Evolutionary conservation across 805 yeast species (phyloP), one percentile per base, ranked within the genome.

Genomic region (Saturnispora quitensis): DNA sequence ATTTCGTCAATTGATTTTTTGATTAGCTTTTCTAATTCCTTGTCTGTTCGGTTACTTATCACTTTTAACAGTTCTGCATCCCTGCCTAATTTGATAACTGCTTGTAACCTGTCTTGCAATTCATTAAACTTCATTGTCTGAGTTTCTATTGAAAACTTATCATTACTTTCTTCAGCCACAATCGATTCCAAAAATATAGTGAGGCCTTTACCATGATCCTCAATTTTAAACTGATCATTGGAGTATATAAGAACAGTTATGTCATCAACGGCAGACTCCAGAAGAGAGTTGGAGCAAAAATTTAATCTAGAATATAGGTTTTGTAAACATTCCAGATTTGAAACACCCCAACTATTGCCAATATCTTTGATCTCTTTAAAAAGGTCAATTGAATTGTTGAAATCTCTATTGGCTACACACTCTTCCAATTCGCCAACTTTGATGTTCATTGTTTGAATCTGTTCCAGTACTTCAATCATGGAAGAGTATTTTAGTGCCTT

Each of bases 221-320:
- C 24, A 18, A 47, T 42, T 42, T 44, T 5, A 18, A 22, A 31
- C 50, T 38, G 42, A 25, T 52, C 42, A 56, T 62, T 64, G 31
- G 59, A 50, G 46, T 66, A 66, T 18, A 65, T 52, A n/a, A 86
- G 83, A 45, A 74, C 76, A 53, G 80, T 82, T 42, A 89, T 68
- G 60, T 89, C 96, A 55, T 86, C 95, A n/a, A 86, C 70, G 18
- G 90, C 70, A 55, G 79, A 78, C 45, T 83, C 89, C 60, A 84
- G 83, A 28, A 90, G 68, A 42, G 76, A 74, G 52, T 78, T 79
- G 15, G 77, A 74, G 56, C 82, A 89, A 3, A 70, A 61, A 47
- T 78, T 77, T 17, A 84, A 68, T 55, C 77, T 78, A 43, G 68
- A 74, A 52, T 74, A 78, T 5, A 80, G 66, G 13, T 78, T 69